phyloP scores from a whole-genome alignment of 345 rosid species.

The Angophora floribunda region DNA sequence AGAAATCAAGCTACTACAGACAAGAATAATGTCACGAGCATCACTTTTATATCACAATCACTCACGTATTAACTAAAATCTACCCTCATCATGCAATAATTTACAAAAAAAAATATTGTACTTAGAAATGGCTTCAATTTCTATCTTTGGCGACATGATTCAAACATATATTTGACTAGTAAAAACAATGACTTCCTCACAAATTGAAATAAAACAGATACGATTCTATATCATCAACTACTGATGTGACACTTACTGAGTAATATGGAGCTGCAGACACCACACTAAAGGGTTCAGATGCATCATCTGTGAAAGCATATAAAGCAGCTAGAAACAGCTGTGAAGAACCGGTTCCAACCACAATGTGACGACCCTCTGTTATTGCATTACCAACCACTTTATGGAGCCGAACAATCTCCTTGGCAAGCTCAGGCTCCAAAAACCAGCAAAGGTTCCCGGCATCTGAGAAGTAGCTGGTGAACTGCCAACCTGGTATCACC shows the following conservation, averaged over 20 bases:
- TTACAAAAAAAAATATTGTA: not conserved
- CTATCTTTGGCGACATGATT: not conserved
- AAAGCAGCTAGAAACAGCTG: constrained; percentile 82
- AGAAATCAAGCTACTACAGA: not conserved
- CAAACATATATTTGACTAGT: not conserved
- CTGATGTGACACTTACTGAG: constrained; percentile 37
- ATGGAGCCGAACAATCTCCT: constrained; percentile 58
- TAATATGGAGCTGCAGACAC: constrained; percentile 82
- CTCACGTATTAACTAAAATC: not conserved
- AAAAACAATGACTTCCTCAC: not conserved
- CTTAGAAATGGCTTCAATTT: not conserved
- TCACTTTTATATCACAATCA: not conserved
- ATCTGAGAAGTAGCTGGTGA: constrained; percentile 80
- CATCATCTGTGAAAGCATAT: constrained; percentile 60
- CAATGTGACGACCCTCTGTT: constrained; percentile 49
- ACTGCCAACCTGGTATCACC: constrained; percentile 85
- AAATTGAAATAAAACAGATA: not conserved
- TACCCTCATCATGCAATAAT: not conserved
- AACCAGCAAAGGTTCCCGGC: constrained; percentile 70
- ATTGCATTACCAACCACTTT: constrained; percentile 72
- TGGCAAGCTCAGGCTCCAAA: constrained; percentile 64
- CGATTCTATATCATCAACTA: not conserved
- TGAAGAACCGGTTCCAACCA: constrained; percentile 91
- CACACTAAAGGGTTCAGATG: constrained; percentile 54
- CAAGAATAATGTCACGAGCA: not conserved